phyloP scores from a whole-genome alignment of 768 basidiomycete genomes.

The Amanita molliuscula region DNA sequence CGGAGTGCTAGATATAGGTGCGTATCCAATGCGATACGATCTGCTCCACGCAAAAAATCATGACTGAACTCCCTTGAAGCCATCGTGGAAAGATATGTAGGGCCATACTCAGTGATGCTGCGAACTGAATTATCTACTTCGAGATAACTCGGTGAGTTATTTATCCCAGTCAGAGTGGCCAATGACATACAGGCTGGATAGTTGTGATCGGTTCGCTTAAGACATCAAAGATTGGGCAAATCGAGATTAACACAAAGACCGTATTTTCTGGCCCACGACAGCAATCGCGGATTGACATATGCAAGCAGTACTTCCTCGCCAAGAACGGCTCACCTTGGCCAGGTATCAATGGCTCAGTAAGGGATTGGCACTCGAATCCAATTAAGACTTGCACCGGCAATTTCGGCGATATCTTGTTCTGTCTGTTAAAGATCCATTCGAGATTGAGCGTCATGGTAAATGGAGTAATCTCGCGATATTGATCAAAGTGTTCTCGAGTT shows the following conservation, averaged over 20 bases:
- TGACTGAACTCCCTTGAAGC: constrained; percentile 28
- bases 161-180: neutral
- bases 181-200: constrained; percentile 35
- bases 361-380: constrained; percentile 74
- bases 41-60: constrained; percentile 51
- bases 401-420: constrained; percentile 76
- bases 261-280: constrained; percentile 83
- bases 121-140: constrained; percentile 51
- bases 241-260: constrained; percentile 75
- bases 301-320: constrained; percentile 38
- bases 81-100: constrained; percentile 41
- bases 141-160: constrained; percentile 23
- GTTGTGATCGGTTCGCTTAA: constrained; percentile 47
- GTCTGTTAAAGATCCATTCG: constrained; percentile 34
- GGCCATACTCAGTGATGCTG: constrained; percentile 53
- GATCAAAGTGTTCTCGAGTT: constrained; percentile 68
- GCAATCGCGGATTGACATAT: constrained; percentile 38
- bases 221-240: constrained; percentile 53
- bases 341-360: constrained; percentile 79
- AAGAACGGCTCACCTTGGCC: constrained; percentile 68
- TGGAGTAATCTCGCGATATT: constrained; percentile 44
- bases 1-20: constrained; percentile 52
- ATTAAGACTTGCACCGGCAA: constrained; percentile 78
- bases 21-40: constrained; percentile 49
- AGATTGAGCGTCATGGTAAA: neutral